Evolutionary conservation across 441 rosid genomes (phyloP), one percentile per base, ranked within the genome.

Genomic region (Pelargonium exstipulatum): DNA sequence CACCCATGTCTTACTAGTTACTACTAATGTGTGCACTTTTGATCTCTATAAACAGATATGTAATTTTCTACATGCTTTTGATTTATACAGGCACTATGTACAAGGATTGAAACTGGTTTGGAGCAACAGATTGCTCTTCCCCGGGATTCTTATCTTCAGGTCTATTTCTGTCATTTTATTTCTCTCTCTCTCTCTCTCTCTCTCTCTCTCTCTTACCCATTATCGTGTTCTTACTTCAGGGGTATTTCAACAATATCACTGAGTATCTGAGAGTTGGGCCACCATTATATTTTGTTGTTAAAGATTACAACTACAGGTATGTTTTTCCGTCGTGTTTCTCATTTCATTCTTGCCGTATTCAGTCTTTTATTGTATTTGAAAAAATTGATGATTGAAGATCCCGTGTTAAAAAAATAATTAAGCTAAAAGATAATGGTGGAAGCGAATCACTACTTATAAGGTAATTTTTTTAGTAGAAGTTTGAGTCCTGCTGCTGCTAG

Each of bases 61-160:
- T 67, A 32, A 1, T 29, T 66, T 42, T 13, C 16, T 48, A 17
- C 24, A 65, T 1, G 1, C 77, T 65, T 68, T 74, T 70, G 32
- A 48, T 51, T 72, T 53, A 64, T 57, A 69, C 72, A 86, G 90
- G 88, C 87, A 60, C 71, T 86, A 70, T 80, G 81, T 66, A 71
- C 86, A 20, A 83, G 88, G 79, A 79, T 86, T 63, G 87, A 86
- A 76, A 71, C 87, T 66, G 90, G 90, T 57, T 74, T 86, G 79
- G 88, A 86, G 75, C 90, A 86, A 76, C 77, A 86, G 76, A 77
- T 84, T 74, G 90, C 82, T 74, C 90, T 86, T 77, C 90, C 90
- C 69, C 85, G 83, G 69, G 90, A 86, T 80, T 86, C 90, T 42
- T 86, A 86, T 75, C 88, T 86, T 70, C 90, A 86, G 80, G 90